A percentile compares a stretch with the other conserved stretches of the same genome.
These are phyloP conservation scores for Paecilomyces sp. DNA, from an alignment of 2,329 filamentous ascomycete species.

Conservation along the genomic window DNA sequence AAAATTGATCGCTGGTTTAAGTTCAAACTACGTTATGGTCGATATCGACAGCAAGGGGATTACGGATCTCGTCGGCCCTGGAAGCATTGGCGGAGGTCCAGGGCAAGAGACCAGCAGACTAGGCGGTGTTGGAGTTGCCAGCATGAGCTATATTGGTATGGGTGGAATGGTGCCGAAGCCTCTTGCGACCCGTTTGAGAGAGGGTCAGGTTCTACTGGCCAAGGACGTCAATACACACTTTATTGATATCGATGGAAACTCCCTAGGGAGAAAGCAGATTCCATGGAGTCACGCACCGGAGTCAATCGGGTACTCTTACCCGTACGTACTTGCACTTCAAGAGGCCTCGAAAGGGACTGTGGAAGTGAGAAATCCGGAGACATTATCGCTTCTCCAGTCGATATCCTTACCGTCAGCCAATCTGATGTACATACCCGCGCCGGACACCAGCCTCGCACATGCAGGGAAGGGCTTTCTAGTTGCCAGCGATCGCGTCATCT, in stretches of 20 bases:
- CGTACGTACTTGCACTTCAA: conserved; percentile 84
- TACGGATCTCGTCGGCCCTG: conserved; percentile 72
- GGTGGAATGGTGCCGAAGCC: conserved; percentile 88
- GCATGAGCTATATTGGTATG: conserved; percentile 96
- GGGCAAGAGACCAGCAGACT: conserved; percentile 65
- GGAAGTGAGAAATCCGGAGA: conserved; percentile 89
- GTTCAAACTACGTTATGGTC: conserved; percentile 82
- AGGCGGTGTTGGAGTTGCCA: conserved; percentile 71
- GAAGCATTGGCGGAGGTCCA: conserved; percentile 59
- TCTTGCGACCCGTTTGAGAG: conserved; percentile 71
- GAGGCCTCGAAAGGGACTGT: conserved; percentile 73
- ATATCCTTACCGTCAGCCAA: conserved; percentile 74
- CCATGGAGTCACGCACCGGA: conserved; percentile 86
- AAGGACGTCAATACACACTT: conserved; percentile 96
- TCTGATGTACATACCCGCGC: conserved; percentile 83
- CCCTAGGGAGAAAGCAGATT: conserved; percentile 78
- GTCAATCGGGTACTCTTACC: conserved; percentile 91
- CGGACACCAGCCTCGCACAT: conserved; percentile 88
- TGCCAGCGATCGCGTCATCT: conserved; percentile 81
- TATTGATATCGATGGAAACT: conserved; percentile 73
- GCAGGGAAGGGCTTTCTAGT: conserved; percentile 94
- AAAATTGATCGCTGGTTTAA: conserved; percentile 82
- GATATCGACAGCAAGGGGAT: conserved; percentile 69
- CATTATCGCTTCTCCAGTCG: conserved; percentile 79
- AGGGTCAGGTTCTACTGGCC: conserved; percentile 85